A percentile compares a stretch with the other conserved stretches of the same genome.
Evolutionary conservation across 2,329 filamentous ascomycete species (phyloP).

Genomic region (Chrysoporthe austroafricana): DNA sequence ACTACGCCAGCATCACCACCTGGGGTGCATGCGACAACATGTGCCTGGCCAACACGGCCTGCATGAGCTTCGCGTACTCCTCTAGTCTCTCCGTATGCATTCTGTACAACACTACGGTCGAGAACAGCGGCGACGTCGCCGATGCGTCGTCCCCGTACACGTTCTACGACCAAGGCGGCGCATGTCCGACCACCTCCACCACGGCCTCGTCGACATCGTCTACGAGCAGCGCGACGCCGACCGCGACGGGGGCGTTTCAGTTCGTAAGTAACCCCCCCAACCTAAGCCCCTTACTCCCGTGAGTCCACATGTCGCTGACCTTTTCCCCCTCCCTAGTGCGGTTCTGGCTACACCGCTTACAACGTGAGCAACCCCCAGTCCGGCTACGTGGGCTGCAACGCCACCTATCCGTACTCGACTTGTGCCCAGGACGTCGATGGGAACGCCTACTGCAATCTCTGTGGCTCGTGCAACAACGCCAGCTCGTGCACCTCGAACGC

Average conservation of each 20-base stretch:
- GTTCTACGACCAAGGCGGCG: slow-evolving; percentile 23
- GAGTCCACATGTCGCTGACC: not conserved
- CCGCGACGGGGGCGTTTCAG: slow-evolving; percentile 19
- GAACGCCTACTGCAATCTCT: slow-evolving; percentile 27
- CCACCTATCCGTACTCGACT: slow-evolving; percentile 12
- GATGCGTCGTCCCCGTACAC: slow-evolving; percentile 35
- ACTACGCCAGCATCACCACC: slow-evolving; percentile 12
- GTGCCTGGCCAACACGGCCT: slow-evolving; percentile 20
- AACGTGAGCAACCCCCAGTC: slow-evolving; percentile 16
- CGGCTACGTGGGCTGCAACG: slow-evolving; percentile 22
- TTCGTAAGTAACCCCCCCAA: slow-evolving; percentile 13
- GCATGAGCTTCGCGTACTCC: slow-evolving; percentile 23
- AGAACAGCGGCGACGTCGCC: slow-evolving; percentile 30
- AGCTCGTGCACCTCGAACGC: slow-evolving; percentile 17
- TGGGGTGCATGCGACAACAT: slow-evolving; percentile 19
- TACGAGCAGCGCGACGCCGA: slow-evolving; percentile 13
- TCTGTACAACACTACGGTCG: slow-evolving; percentile 18
- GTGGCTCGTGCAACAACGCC: slow-evolving; percentile 13
- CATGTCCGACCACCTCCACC: slow-evolving; percentile 13
- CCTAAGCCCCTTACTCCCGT: too few relatives aligned
- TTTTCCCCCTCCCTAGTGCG: slow-evolving; percentile 8
- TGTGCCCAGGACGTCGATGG: slow-evolving; percentile 20
- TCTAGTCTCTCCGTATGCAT: slow-evolving; percentile 12
- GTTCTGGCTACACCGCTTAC: slow-evolving; percentile 17
- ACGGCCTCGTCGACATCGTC: slow-evolving; percentile 11